phyloP scores from a whole-genome alignment of 228 moss, liverwort and hornwort species.

The Sphagnum fallax region DNA sequence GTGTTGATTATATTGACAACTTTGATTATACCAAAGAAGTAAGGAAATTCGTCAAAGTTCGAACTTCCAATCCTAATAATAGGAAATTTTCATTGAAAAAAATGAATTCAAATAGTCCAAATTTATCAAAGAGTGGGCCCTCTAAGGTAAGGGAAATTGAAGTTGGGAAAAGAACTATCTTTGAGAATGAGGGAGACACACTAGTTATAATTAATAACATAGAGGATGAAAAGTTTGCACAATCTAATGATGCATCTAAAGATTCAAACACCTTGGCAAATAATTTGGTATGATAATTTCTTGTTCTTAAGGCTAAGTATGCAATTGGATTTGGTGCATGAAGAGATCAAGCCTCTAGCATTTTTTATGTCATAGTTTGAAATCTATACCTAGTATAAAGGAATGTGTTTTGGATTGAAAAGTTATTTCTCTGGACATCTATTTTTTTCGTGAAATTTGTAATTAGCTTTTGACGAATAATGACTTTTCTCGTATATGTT shows the following conservation, averaged over 20 bases:
- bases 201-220: constrained; percentile 21
- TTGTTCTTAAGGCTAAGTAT: neutral
- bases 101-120: constrained; percentile 9
- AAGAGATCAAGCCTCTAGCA: constrained; percentile 4
- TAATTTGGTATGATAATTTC: constrained; percentile 16
- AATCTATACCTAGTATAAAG: too few relatives aligned
- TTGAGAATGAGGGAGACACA: constrained; percentile 43
- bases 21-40: constrained; percentile 13
- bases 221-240: constrained; percentile 56
- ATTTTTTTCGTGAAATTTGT: too few relatives aligned
- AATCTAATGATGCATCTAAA: constrained; percentile 73
- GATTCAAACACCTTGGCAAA: constrained; percentile 23
- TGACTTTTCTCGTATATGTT: too few relatives aligned
- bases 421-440: too few relatives aligned
- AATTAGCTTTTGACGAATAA: too few relatives aligned
- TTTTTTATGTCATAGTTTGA: neutral
- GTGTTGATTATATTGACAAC: constrained; percentile 25
- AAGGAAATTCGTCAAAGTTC: constrained; percentile 15
- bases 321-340: constrained; percentile 21
- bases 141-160: constrained; percentile 53
- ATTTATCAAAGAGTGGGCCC: constrained; percentile 27
- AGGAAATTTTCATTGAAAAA: constrained; percentile 12
- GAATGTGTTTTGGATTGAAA: too few relatives aligned
- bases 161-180: constrained; percentile 73
- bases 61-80: constrained; percentile 7